phyloP scores from a whole-genome alignment of 1,284 basidiomycete species.

The Exobasidium rhododendri region DNA sequence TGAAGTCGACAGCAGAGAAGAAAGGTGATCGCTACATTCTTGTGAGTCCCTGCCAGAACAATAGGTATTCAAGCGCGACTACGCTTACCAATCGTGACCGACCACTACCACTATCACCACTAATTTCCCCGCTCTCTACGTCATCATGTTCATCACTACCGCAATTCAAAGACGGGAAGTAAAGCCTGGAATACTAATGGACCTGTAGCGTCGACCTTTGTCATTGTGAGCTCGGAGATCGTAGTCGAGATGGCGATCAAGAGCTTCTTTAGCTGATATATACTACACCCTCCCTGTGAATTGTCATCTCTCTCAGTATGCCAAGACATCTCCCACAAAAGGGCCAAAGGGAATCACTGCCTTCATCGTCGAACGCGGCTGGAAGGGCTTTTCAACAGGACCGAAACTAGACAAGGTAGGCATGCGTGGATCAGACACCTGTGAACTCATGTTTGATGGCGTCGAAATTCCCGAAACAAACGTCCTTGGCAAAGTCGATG shows the following conservation, averaged over 20 bases:
- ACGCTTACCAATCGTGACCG: no score
- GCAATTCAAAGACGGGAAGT: slow-evolving; percentile 67
- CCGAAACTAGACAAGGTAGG: slow-evolving; percentile 92
- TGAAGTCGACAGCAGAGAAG: slow-evolving; percentile 76
- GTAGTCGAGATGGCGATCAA: no score
- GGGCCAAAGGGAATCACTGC: slow-evolving; percentile 86
- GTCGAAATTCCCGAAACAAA: slow-evolving; percentile 82
- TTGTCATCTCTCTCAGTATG: slow-evolving; percentile 68
- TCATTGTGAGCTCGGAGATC: slow-evolving; percentile 61
- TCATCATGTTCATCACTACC: no score
- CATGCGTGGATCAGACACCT: slow-evolving; percentile 92
- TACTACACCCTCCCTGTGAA: no score
- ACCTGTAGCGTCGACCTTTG: slow-evolving; percentile 78
- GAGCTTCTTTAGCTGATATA: no score
- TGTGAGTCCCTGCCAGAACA: background rate
- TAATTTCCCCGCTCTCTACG: no score
- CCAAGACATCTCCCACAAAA: slow-evolving; percentile 75
- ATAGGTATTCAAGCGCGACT: background rate
- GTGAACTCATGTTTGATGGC: slow-evolving; percentile 87
- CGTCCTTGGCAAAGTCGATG: slow-evolving; percentile 74
- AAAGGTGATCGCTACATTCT: slow-evolving; percentile 68
- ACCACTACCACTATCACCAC: no score
- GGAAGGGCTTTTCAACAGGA: slow-evolving; percentile 79
- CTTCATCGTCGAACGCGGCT: slow-evolving; percentile 80
- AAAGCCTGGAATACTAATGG: slow-evolving; percentile 98